Base-by-base conservation (phyloP, 2,329 filamentous ascomycete genomes). In the Verticillium tricorpus region DNA sequence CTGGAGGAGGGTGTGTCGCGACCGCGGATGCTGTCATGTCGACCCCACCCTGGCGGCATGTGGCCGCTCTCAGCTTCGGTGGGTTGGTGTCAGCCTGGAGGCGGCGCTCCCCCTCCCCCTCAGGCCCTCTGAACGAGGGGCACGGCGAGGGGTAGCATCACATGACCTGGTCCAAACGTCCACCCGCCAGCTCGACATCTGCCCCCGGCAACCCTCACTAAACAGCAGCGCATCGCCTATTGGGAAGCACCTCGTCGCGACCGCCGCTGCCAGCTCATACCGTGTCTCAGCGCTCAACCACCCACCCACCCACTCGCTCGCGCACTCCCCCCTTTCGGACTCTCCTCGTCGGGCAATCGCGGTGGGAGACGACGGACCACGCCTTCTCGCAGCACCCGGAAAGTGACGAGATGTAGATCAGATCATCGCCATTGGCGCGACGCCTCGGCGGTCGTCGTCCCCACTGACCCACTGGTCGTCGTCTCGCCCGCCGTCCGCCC, bases 111-210 rank as follows among this genome's bases (percentile, higher is more conserved):
- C n/a, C 17, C 2, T 3, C 39, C 17, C 45, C n/a, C 45, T 50
- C n/a, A 11, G 45, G 8, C 45, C 15, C 14, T 17, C n/a, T 25
- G 22, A 50, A 22, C 45, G 45, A 50, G 45, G 45, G 45, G 45
- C 45, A 50, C 3, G 19, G n/a, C 9, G 17, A 22, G 57, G 37
- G 62, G 54, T 4, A 54, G 22, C 37, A 52, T 65, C 63, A 65
- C 63, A 65, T 65, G 63, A 65, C 62, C 61, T 56, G 55, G 34
- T 55, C 62, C 57, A 60, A 56, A 64, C 62, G 62, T 64, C 56
- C 62, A 34, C 55, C 34, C 15, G 5, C 40, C 40, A 50, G 40
- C 19, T 50, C n/a, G 40, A 22, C 40, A 50, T 50, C 40, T 22
- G 19, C 45, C 17, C 22, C 19, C 19, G n/a, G 45, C 45, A 50